Percentiles rank a stretch among this genome's conserved stretches.
These are phyloP conservation scores for Gnomoniopsis sp. DNA, from an alignment of 2,329 filamentous ascomycete genomes.

Conservation along the genomic window DNA sequence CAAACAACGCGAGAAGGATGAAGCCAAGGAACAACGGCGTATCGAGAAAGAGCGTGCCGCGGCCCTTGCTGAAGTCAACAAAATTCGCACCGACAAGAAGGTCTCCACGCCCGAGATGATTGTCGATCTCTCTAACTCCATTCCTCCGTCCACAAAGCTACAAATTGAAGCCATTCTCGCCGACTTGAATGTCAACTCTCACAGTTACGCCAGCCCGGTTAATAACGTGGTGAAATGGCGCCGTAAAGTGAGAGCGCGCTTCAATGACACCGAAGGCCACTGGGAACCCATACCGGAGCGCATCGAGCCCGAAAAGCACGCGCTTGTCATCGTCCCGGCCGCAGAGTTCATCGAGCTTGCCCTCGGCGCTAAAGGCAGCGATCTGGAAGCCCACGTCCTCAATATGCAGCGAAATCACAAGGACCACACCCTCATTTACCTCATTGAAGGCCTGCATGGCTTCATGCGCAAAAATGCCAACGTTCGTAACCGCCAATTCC, in stretches of 20 bases:
- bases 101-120: conserved; percentile 75
- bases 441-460: conserved; percentile 70
- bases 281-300: conserved; percentile 61
- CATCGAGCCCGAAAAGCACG: conserved; percentile 56
- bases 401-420: conserved; percentile 53
- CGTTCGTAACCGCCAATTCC: conserved; percentile 64
- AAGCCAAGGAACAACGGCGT: conserved; percentile 58
- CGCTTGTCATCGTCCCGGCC: conserved; percentile 59
- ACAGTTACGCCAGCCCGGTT: conserved; percentile 42
- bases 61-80: conserved; percentile 71
- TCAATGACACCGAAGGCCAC: conserved; percentile 55
- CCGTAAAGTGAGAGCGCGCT: conserved; percentile 62
- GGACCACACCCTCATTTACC: conserved; percentile 57
- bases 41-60: conserved; percentile 61
- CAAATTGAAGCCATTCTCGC: conserved; percentile 49
- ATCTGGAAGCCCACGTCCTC: conserved; percentile 57
- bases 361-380: conserved; percentile 40
- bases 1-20: conserved; percentile 54
- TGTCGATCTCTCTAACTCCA: conserved; percentile 59
- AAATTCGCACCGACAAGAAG: conserved; percentile 69
- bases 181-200: conserved; percentile 45
- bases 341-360: conserved; percentile 64
- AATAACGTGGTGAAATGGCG: conserved; percentile 63
- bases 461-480: conserved; percentile 63
- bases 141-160: conserved; percentile 44